Evolutionary conservation across 495 filamentous ascomycete species (phyloP), one percentile per base, ranked within the genome.

Genomic region (Neurospora sp.): DNA sequence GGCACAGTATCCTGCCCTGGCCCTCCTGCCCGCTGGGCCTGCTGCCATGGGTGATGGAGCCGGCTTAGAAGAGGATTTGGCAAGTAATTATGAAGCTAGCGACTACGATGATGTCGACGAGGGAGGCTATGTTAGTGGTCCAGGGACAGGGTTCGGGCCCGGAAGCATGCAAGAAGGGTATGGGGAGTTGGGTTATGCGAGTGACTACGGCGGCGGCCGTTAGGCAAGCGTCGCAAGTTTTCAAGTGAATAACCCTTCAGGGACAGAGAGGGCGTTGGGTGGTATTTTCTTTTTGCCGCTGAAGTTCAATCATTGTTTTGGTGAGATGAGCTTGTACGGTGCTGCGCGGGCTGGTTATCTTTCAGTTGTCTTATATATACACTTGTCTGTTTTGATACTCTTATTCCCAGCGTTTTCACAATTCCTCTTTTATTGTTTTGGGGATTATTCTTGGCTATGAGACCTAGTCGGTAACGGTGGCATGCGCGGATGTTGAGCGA

Each of bases 1-100:
- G 27, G 92, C 91, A 17, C 96, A 98, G 76, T 98, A 97, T 78
- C 96, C 96, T 14, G 94, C 92, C 14, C 84, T 99, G 37, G 94
- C 93, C 53, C 90, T 87, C 35, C 85, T 97, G 78, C 92, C 93
- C 74, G 97, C 93, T 93, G 87, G 89, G 38, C 83, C 86, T 70
- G 85, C 85, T 70, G 82, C 91, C 73, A 76, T 83, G n/a, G 87
- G 88, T 72, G 75, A 77, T 59, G 77, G 84, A 27, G 86, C 88
- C 72, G 79, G 80, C 69, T 82, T 89, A 16, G 91, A 93, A 40
- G 89, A 93, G 69, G 94, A 95, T 61, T 86, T 94, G 22, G 92
- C 90, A 70, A 94, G 91, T 76, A 96, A 92, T 76, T 98, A 96
- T 76, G 96, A 98, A 78, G 93, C 93, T 0, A 94, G 92, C 71